Base-by-base conservation (phyloP, 345 rosid genomes). In the Lagerstroemia speciosa region DNA sequence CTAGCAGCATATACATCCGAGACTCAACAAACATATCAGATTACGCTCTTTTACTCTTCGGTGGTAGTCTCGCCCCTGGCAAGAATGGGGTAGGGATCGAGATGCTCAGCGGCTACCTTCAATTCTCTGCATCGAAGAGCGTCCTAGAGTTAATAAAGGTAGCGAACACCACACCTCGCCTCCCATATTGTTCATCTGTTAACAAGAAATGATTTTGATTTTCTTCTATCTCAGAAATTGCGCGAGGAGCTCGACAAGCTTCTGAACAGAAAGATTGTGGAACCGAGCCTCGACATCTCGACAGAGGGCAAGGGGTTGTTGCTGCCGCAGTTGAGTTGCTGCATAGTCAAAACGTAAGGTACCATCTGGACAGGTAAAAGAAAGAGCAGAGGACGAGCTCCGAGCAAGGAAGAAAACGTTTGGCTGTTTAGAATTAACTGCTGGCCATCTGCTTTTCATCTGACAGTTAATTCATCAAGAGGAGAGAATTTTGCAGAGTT, bases 101-200 rank as follows among this genome's bases (percentile, higher is more conserved):
- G 82, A 93, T 93, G 96, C 86, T 93, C 67, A 95, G 87, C 48
- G 98, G 97, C 40, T 93, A 93, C 84, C 96, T 93, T 68, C 97
- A 93, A 79, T 93, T 93, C 81, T 91, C 95, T 34, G 89, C 98
- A 33, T 85, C 98, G 0, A 91, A 77, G 77, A 91, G 82, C 36
- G 88, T 91, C 9, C 67, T 91, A 75, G 86, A 93, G 62, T 83
- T 93, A 75, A 93, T 93, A 67, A 78, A 48, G 91, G 98, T 89
- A 81, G 76, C 36, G 50, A 40, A 17, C 63, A 37, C 64, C n/a
- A 19, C 22, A 17, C 33, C 14, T 22, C 30, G 2, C 8, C 36
- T 46, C 33, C 34, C 24, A 26, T n/a, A 45, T 64, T 26, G 6
- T 32, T 53, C 24, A 36, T 32, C 16, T 24, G 24, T 19, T 53